Conservation (phyloP, 1,284 basidiomycete species). For the Phlebopus sp. region DNA sequence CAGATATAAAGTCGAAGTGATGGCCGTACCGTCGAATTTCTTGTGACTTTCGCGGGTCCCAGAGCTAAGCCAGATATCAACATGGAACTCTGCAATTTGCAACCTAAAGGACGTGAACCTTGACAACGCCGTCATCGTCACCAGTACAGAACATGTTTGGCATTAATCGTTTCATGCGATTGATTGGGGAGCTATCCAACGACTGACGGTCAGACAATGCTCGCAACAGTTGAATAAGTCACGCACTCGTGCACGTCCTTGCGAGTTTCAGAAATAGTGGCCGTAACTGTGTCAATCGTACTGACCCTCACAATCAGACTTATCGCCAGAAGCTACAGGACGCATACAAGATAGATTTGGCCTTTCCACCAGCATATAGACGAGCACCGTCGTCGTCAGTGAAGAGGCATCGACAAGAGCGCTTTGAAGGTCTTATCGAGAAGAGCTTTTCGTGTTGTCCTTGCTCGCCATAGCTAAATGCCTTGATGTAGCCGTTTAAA, state of each 20-base stretch:
- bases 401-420: constrained; percentile 74
- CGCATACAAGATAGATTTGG: constrained; percentile 76
- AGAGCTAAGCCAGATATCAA: constrained; percentile 53
- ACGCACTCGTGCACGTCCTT: constrained; percentile 79
- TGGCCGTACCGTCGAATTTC: constrained; percentile 73
- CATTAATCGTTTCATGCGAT: constrained; percentile 71
- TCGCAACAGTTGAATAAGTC: constrained; percentile 6
- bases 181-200: constrained; percentile 71
- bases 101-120: constrained; percentile 47
- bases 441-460: constrained; percentile 54
- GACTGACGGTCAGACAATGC: constrained; percentile 35
- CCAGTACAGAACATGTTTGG: constrained; percentile 78
- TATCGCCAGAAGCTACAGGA: constrained; percentile 4
- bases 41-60: constrained; percentile 78
- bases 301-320: constrained; percentile 36
- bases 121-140: constrained; percentile 92
- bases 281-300: constrained; percentile 67
- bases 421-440: constrained; percentile 62
- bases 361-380: constrained; percentile 84
- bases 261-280: constrained; percentile 60
- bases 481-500: constrained; percentile 80
- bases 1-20: constrained; percentile 95
- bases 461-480: constrained; percentile 71
- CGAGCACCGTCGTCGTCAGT: constrained; percentile 61
- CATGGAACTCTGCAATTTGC: not conserved